Conservation (phyloP, 2,329 filamentous ascomycete species). For the Alternaria consortialis region DNA sequence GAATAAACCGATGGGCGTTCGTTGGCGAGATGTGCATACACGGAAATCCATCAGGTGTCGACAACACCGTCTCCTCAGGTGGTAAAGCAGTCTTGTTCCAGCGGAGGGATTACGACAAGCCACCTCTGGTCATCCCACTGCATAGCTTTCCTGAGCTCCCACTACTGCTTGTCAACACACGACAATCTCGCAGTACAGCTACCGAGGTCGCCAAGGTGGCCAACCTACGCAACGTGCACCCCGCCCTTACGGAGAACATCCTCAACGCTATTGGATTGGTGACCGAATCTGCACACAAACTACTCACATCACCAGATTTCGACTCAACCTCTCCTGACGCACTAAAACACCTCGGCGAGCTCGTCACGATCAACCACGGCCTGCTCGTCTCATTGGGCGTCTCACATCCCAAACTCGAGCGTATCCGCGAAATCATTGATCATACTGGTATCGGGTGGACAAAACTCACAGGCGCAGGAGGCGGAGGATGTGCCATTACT, state of each 20-base stretch:
- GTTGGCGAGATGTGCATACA: constrained; percentile 98
- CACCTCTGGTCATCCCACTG: constrained; percentile 78
- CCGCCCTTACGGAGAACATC: constrained; percentile 79
- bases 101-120: constrained; percentile 77
- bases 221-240: constrained; percentile 74
- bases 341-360: constrained; percentile 79
- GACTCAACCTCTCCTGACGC: constrained; percentile 70
- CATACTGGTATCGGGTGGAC: constrained; percentile 93
- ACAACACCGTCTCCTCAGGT: constrained; percentile 94
- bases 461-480: constrained; percentile 94
- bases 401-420: constrained; percentile 91
- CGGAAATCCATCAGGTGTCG: constrained; percentile 93
- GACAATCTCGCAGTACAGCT: constrained; percentile 84
- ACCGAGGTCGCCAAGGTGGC: constrained; percentile 88
- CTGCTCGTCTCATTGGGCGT: constrained; percentile 90
- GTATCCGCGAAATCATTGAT: constrained; percentile 85
- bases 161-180: constrained; percentile 87
- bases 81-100: constrained; percentile 95
- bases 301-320: constrained; percentile 70
- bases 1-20: constrained; percentile 98
- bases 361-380: constrained; percentile 94
- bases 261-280: constrained; percentile 86
- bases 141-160: constrained; percentile 93
- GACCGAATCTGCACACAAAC: constrained; percentile 65
- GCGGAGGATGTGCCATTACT: constrained; percentile 94